These are phyloP conservation scores for Salicornia ramosissima DNA, from an alignment of 148 eudicot genomes.

Conservation along the genomic window DNA sequence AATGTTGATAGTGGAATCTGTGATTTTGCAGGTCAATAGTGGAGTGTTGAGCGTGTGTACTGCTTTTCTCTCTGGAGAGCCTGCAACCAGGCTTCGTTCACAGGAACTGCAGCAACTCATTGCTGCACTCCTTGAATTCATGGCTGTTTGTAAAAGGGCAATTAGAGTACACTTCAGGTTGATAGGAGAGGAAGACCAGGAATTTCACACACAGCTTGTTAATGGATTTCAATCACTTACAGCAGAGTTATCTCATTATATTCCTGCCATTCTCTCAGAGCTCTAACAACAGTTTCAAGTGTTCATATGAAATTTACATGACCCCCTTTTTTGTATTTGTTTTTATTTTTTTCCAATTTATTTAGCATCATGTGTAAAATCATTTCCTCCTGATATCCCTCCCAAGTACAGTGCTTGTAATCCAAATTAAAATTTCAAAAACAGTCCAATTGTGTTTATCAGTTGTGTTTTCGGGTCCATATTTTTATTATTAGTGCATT, in stretches of 20 bases:
- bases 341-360: background rate
- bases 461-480: too few relatives aligned
- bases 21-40: constrained; percentile 76
- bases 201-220: constrained; percentile 94
- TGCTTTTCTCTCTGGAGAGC: constrained; percentile 96
- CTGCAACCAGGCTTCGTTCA: constrained; percentile 92
- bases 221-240: constrained; percentile 98
- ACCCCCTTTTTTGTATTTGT: too few relatives aligned
- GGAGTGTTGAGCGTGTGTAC: constrained; percentile 99
- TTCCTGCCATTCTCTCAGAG: constrained; percentile 98
- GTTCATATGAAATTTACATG: constrained; percentile 9
- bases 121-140: constrained; percentile 96
- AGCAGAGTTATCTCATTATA: constrained; percentile 94
- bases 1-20: too few relatives aligned
- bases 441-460: background rate
- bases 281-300: constrained; percentile 30
- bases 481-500: too few relatives aligned
- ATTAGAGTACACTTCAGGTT: constrained; percentile 92
- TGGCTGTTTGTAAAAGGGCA: constrained; percentile 99
- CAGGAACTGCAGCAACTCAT: constrained; percentile 98
- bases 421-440: background rate
- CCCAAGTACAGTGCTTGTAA: background rate
- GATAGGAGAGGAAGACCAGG: constrained; percentile 98
- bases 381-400: background rate
- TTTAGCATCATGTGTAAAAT: background rate